Conservation (phyloP, 1,284 basidiomycete genomes). For the Malassezia psittaci region DNA sequence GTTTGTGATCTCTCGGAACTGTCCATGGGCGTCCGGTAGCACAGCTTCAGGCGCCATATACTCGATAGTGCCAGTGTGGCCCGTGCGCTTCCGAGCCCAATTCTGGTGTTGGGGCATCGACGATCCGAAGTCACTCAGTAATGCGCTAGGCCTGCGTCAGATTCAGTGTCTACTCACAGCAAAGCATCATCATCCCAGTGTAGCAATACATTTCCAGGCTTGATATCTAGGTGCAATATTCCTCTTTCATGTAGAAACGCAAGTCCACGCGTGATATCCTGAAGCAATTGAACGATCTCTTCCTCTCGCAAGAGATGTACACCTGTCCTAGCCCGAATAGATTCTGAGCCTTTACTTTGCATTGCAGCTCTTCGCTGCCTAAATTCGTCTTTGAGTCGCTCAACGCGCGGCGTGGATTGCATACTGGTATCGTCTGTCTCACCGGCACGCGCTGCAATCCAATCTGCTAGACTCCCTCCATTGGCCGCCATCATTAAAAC, state of each 20-base stretch:
- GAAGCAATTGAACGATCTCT: conserved; percentile 33
- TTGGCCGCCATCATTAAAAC: conserved; percentile 47
- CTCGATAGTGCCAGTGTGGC: conserved; percentile 83
- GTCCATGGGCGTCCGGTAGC: conserved; percentile 51
- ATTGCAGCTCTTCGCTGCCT: conserved; percentile 18
- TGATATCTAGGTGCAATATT: conserved; percentile 76
- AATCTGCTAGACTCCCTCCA: conserved; percentile 42
- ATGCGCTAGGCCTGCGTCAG: conserved; percentile 53
- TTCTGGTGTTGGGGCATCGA: conserved; percentile 51
- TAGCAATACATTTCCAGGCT: conserved; percentile 81
- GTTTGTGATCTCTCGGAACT: conserved; percentile 64
- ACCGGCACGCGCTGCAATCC: conserved; percentile 29
- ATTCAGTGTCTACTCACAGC: conserved; percentile 47
- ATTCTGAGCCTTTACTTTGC: not conserved
- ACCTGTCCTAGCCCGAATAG: conserved; percentile 4
- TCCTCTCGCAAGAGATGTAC: conserved; percentile 39
- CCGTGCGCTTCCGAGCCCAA: conserved; percentile 52
- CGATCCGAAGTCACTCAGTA: conserved; percentile 89
- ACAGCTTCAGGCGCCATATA: conserved; percentile 68
- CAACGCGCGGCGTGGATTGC: conserved; percentile 5
- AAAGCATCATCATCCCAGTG: conserved; percentile 82
- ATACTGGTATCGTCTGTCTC: not conserved
- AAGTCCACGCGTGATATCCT: conserved; percentile 36
- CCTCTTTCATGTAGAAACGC: conserved; percentile 39
- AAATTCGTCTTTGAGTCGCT: conserved; percentile 25